Percentiles rank a stretch among this genome's conserved stretches.
phyloP scores from a whole-genome alignment of 305 asterid species.

The Monarda citriodora region DNA sequence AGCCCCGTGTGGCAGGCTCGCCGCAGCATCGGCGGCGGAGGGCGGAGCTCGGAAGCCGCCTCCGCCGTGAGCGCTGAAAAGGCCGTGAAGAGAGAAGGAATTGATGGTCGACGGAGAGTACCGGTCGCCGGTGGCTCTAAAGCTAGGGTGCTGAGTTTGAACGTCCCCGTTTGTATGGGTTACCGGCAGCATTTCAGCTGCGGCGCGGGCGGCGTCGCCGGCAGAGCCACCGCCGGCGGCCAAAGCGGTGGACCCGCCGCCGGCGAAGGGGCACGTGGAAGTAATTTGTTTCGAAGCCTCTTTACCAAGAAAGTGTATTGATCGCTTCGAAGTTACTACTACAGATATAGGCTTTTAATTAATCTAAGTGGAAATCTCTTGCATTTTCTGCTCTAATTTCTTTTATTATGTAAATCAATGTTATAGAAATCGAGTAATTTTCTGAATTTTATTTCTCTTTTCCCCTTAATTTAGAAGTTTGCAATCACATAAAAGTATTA shows the following conservation, averaged over 20 bases:
- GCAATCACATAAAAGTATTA: no score
- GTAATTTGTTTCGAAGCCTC: slow-evolving; percentile 56
- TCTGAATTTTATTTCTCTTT: no score
- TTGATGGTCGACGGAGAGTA: slow-evolving; percentile 46
- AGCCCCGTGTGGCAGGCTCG: slow-evolving; percentile 93
- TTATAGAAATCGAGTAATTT: no score
- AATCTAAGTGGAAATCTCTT: slow-evolving; percentile 2
- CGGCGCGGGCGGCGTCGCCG: slow-evolving; percentile 31
- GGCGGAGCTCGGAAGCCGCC: slow-evolving; percentile 27
- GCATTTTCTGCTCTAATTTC: not conserved
- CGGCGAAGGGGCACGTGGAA: slow-evolving; percentile 70
- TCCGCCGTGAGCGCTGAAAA: slow-evolving; percentile 29
- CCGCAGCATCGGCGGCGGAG: slow-evolving; percentile 31
- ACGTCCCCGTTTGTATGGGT: slow-evolving; percentile 91
- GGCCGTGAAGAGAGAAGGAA: slow-evolving; percentile 28
- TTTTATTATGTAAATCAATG: no score
- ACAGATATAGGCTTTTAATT: slow-evolving; percentile 8
- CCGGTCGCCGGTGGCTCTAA: slow-evolving; percentile 32
- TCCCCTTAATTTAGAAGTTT: no score
- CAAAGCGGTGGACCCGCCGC: slow-evolving; percentile 22
- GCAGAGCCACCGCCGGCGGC: slow-evolving; percentile 34
- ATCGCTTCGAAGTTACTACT: slow-evolving; percentile 5
- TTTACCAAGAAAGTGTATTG: slow-evolving; percentile 81
- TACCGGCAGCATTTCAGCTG: slow-evolving; percentile 79
- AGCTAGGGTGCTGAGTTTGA: slow-evolving; percentile 52